phyloP scores from a whole-genome alignment of 2,329 filamentous ascomycete species.

The Zymoseptoria brevis region DNA sequence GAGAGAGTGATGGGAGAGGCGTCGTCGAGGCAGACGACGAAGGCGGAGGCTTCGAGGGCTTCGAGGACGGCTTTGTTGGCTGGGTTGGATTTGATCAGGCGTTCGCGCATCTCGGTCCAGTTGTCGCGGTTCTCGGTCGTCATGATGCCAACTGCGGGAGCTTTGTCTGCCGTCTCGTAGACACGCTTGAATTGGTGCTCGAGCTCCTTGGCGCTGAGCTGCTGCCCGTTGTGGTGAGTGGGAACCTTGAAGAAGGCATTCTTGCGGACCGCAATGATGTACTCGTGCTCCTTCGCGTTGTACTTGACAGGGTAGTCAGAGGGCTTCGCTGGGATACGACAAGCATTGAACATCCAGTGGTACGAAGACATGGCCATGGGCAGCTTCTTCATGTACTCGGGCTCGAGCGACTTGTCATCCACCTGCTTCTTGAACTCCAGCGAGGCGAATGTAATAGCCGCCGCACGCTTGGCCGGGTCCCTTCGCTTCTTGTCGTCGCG shows the following conservation, averaged over 20 bases:
- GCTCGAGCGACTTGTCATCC: slow-evolving; percentile 73
- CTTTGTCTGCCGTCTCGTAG: slow-evolving; percentile 67
- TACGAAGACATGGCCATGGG: slow-evolving; percentile 98
- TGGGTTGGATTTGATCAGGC: slow-evolving; percentile 66
- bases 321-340: slow-evolving; percentile 73
- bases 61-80: slow-evolving; percentile 71
- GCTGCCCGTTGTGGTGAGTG: slow-evolving; percentile 71
- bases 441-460: slow-evolving; percentile 74
- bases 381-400: slow-evolving; percentile 97
- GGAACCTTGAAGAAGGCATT: slow-evolving; percentile 95
- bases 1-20: slow-evolving; percentile 85
- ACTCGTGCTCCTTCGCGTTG: slow-evolving; percentile 63
- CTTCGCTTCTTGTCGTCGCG: slow-evolving; percentile 82
- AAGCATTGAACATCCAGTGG: slow-evolving; percentile 97
- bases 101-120: slow-evolving; percentile 73
- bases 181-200: slow-evolving; percentile 82
- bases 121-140: slow-evolving; percentile 90
- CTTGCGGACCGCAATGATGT: slow-evolving; percentile 85
- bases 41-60: slow-evolving; percentile 79
- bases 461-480: slow-evolving; percentile 85
- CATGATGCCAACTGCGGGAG: slow-evolving; percentile 69
- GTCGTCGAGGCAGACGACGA: slow-evolving; percentile 89
- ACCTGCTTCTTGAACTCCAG: slow-evolving; percentile 95
- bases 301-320: slow-evolving; percentile 81
- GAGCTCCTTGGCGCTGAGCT: slow-evolving; percentile 81